Base-by-base conservation (phyloP, 2,329 filamentous ascomycete species). In the Emergomyces orientalis region DNA sequence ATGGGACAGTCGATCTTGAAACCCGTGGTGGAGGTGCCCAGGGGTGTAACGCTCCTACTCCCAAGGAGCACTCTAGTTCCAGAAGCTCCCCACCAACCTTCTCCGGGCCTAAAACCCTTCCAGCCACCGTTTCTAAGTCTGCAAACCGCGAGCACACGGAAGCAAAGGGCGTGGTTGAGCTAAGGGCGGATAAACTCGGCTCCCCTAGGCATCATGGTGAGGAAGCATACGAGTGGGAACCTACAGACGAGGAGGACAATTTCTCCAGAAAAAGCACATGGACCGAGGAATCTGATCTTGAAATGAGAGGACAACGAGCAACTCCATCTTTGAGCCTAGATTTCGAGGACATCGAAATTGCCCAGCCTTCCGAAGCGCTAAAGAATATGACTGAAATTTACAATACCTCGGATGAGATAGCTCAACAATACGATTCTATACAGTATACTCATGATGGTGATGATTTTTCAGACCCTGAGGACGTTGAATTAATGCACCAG, bases 401-500 rank as follows among this genome's bases (percentile, higher is more conserved):
- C n/a, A 63, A 62, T 22, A 57, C 52, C 14, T 55, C 63, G 14
- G 59, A 41, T 8, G n/a, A 45, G 9, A 58, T 59, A 30, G 5
- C 58, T 9, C 37, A 41, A 58, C 39, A 25, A 5, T 27, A 60
- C 51, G 17, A 52, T 41, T n/a, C n/a, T 3, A 34, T 27, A 14
- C 43, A 32, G 11, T 27, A 17, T 47, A 5, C 43, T 13, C 8
- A 61, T 49, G 66, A 61, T 47, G 67, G 69, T 56, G 67, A 68
- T 55, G 84, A 87, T 25, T 87, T 88, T 69, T 94, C 89, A 41
- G 93, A 97, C 67, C 89, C 91, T 0, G 94, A 96, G 74, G 93
- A 97, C 66, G 92, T 92, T 71, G 91, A 96, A 68, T 81, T 99
- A 7, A 83, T 97, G 62, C 85, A 84, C 7, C 91, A 93, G 68